Percentiles rank a stretch among this genome's conserved stretches.
These are phyloP conservation scores for Lachnellula willkommii DNA, from an alignment of 2,329 filamentous ascomycete species.

Conservation along the genomic window DNA sequence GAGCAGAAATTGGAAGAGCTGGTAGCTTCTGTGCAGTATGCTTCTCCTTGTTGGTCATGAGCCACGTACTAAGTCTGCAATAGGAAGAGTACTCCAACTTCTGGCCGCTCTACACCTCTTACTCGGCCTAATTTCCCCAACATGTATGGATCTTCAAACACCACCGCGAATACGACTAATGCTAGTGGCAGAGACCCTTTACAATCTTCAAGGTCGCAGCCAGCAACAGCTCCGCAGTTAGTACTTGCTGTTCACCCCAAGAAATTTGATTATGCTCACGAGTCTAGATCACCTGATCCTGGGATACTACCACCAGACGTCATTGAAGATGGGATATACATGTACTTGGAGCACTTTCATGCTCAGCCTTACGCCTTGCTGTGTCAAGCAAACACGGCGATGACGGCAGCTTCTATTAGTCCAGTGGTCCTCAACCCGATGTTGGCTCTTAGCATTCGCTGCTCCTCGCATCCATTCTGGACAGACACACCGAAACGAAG, in stretches of 20 bases:
- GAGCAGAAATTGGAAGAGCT: constrained; percentile 17
- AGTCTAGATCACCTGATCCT: neutral
- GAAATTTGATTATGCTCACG: no score
- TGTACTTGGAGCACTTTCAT: constrained; percentile 18
- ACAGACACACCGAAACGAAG: constrained; percentile 1
- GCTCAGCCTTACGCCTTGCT: constrained; percentile 16
- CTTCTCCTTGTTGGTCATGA: neutral
- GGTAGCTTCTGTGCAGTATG: constrained; percentile 14
- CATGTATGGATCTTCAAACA: no score
- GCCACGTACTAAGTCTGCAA: neutral
- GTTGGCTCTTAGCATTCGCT: constrained; percentile 15
- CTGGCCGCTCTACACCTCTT: neutral
- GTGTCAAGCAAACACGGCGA: neutral
- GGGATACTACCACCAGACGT: constrained; percentile 9
- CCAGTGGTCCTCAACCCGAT: constrained; percentile 14
- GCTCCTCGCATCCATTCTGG: constrained; percentile 16
- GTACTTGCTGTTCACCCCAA: no score
- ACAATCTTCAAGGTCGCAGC: no score
- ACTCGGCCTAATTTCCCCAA: neutral
- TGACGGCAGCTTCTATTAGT: neutral
- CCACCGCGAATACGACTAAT: no score
- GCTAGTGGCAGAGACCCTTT: no score
- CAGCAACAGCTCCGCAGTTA: no score
- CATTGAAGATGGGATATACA: constrained; percentile 12
- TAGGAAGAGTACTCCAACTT: neutral